phyloP scores from a whole-genome alignment of 352 stramenopile species.

The Elongisporangium senticosum region DNA sequence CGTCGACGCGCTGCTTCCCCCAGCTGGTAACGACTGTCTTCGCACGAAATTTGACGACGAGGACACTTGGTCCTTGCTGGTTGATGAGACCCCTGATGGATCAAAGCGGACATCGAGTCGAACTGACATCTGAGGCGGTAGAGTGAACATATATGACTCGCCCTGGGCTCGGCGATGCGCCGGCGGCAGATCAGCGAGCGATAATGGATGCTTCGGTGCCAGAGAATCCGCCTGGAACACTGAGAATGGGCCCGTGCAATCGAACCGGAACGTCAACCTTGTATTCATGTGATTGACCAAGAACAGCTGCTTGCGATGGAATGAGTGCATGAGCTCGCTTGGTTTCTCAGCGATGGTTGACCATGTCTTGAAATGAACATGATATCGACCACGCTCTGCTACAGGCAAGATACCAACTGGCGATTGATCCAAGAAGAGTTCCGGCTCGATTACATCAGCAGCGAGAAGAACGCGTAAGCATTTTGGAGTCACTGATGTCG shows the following conservation, averaged over 20 bases:
- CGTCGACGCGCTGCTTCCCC: not conserved
- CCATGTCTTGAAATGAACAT: conserved; percentile 76
- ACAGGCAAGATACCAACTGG: not conserved
- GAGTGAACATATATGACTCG: conserved; percentile 65
- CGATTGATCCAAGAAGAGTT: conserved; percentile 52
- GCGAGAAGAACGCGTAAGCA: conserved; percentile 57
- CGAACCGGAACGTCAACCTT: conserved; percentile 65
- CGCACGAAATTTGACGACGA: not conserved
- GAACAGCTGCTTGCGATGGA: conserved; percentile 45
- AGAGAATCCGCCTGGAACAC: conserved; percentile 57
- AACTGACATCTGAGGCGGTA: conserved; percentile 61
- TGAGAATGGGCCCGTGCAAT: conserved; percentile 52
- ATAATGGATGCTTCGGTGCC: conserved; percentile 58
- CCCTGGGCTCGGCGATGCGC: conserved; percentile 49
- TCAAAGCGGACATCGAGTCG: conserved; percentile 63
- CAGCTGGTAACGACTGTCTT: not conserved
- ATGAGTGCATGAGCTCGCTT: conserved; percentile 20
- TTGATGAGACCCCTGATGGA: conserved; percentile 10
- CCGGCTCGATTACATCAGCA: conserved; percentile 57
- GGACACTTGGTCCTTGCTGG: not conserved
- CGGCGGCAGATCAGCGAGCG: conserved; percentile 40
- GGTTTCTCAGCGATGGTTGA: conserved; percentile 32
- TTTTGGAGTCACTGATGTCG: conserved; percentile 26
- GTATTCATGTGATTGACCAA: conserved; percentile 57
- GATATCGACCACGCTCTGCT: conserved; percentile 16